Percentiles rank a stretch among this genome's conserved stretches.
Conservation (phyloP, 2,329 filamentous ascomycete species). For the Calonectria henricotiae region DNA sequence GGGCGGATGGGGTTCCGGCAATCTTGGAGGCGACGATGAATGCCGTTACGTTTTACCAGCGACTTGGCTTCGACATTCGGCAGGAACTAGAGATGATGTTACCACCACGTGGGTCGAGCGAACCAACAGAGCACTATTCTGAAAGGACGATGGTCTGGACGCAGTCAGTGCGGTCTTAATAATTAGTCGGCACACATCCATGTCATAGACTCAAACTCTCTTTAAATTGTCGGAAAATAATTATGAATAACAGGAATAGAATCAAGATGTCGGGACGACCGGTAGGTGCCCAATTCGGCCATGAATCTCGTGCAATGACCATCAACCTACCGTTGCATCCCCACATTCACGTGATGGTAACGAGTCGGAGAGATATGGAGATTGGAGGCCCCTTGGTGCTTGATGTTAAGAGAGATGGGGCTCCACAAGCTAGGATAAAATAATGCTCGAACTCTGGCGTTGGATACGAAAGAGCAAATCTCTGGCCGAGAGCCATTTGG, state of each 20-base stretch:
- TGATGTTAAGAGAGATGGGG: slow-evolving; percentile 36
- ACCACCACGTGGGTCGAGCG: slow-evolving; percentile 51
- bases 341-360: slow-evolving; percentile 50
- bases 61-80: slow-evolving; percentile 56
- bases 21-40: slow-evolving; percentile 61
- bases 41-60: slow-evolving; percentile 59
- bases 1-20: slow-evolving; percentile 54
- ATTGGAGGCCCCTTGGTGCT: slow-evolving; percentile 33
- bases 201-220: slow-evolving; percentile 20
- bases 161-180: slow-evolving; percentile 31
- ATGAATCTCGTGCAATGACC: slow-evolving; percentile 37
- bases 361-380: slow-evolving; percentile 30
- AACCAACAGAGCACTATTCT: slow-evolving; percentile 56
- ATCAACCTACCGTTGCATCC: slow-evolving; percentile 37
- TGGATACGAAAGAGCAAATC: slow-evolving; percentile 24
- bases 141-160: slow-evolving; percentile 57
- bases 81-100: slow-evolving; percentile 58
- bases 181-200: slow-evolving; percentile 26
- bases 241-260: slow-evolving; percentile 33
- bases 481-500: not conserved
- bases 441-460: not conserved
- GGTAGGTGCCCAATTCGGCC: slow-evolving; percentile 21
- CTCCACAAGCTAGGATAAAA: slow-evolving; percentile 36
- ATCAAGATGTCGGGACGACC: slow-evolving; percentile 19
- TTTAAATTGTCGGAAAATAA: slow-evolving; percentile 25